Evolutionary conservation across 2,329 filamentous ascomycete genomes (phyloP).

Genomic region (Cladosporium sp.): DNA sequence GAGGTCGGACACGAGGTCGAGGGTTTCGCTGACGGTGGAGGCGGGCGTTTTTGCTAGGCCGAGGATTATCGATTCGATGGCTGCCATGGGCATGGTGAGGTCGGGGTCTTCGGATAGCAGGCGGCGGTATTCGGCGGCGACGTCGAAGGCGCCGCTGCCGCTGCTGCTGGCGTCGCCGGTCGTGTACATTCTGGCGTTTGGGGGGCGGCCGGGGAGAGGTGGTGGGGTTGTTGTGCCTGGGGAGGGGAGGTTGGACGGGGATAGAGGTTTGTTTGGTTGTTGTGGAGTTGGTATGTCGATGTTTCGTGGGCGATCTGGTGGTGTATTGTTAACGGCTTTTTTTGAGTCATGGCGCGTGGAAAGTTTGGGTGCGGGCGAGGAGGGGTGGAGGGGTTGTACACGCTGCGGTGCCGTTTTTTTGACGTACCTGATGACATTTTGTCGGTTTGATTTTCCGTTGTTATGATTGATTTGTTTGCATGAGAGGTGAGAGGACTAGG

Average conservation of each 20-base stretch:
- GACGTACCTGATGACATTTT: too few relatives aligned
- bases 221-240: constrained; percentile 8
- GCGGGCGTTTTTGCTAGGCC: constrained; percentile 75
- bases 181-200: constrained; percentile 13
- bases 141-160: constrained; percentile 37
- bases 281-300: too few relatives aligned
- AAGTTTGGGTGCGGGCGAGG: too few relatives aligned
- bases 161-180: constrained; percentile 3
- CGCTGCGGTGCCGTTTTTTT: too few relatives aligned
- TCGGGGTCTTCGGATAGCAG: constrained; percentile 68
- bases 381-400: too few relatives aligned
- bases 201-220: constrained; percentile 11
- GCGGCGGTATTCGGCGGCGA: constrained; percentile 61
- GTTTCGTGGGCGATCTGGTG: too few relatives aligned
- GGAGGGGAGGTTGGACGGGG: background rate
- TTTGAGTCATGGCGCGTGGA: too few relatives aligned
- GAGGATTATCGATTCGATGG: constrained; percentile 85
- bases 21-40: constrained; percentile 88
- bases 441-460: too few relatives aligned
- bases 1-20: constrained; percentile 74
- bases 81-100: constrained; percentile 91
- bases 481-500: too few relatives aligned
- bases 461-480: too few relatives aligned
- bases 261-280: too few relatives aligned
- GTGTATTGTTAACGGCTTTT: too few relatives aligned